Evolutionary conservation across 441 rosid species (phyloP), one percentile per base, ranked within the genome.

Genomic region (Kokia cookei): DNA sequence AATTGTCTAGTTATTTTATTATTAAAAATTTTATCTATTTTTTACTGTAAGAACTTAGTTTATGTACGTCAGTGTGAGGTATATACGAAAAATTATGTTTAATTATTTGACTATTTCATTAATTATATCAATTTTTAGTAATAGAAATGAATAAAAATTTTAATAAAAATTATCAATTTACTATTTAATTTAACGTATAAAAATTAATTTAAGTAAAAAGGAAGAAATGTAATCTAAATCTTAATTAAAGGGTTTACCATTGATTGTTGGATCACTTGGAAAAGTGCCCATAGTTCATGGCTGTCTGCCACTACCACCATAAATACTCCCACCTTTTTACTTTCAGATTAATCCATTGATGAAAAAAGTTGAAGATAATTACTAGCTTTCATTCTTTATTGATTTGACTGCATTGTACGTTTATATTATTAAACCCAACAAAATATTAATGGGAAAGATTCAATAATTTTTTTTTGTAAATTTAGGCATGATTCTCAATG

Each of bases 51-150:
- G 4, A 32, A 32, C 5, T 32, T 32, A 32, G 5, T 32, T 1
- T 4, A 0, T 32, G 0, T 5, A 32, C 0, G 0, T 32, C 0
- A 0, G 0, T 2, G 37, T 32, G 35, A 32, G 35, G 0, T 32
- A 32, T 32, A 32, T 0, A 32, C 4, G 0, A 0, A 32, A 32
- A 1, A 5, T 0, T 0, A 4, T 0, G 0, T 29, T 0, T 0
- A 29, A 29, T 29, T 29, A 0, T 29, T 0, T 29, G 0, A 32
- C 37, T 32, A 32, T 32, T 32, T 32, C 0, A 0, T 0, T 32
- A 32, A 0, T 0, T 1, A 32, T 32, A 5, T 0, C 1, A 32
- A 0, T 32, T 32, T 32, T 32, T 32, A 32, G 4, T 32, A 5
- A 32, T 32, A 5, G 5, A 3, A 32, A 32, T 32, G 4, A 32